Evolutionary conservation across 192 early-diverging fungal species (phyloP), one percentile per base, ranked within the genome.

Genomic region (Gaertneriomyces sp.): DNA sequence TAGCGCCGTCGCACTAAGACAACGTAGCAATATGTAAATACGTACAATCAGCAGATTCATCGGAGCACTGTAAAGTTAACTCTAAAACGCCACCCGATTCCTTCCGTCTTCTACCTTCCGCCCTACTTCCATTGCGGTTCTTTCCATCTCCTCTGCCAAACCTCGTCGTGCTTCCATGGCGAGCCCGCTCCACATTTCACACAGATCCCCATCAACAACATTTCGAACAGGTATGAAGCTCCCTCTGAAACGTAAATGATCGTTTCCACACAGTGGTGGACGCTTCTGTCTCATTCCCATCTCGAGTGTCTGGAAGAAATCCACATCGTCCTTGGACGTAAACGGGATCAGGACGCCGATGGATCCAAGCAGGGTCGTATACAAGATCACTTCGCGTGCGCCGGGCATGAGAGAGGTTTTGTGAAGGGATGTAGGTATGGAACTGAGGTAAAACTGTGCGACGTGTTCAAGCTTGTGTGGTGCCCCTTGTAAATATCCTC

Each of bases 21-120:
- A 33, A 33, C 25, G 25, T 33, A 33, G 0, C 25, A 33, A 33
- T 33, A 33, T 33, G 25, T 33, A 33, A 33, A 33, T 33, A 33
- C 25, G 25, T 33, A 33, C 25, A 33, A 33, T 33, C 25, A 33
- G 25, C 2, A 33, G 25, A 33, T 33, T 33, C 25, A 33, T 33
- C 2, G 25, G 25, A 33, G 25, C 25, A 33, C 25, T 33, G 25
- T 33, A 33, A 33, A 33, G 25, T 33, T 33, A 33, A 33, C 25
- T 38, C 54, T 70, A 82, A 52, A 82, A 82, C n/a, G 81, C 81
- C 42, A 68, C 68, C 20, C 79, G 59, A 71, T 72, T 79, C 61
- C 75, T 53, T 42, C 95, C 89, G 68, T 98, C 94, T 59, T 98
- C 97, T 59, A 99, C 83, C 74, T 95, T 97, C 74, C 95, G 96